Base-by-base conservation (phyloP, 1,284 basidiomycete species). In the Ustilago shanxiensis region DNA sequence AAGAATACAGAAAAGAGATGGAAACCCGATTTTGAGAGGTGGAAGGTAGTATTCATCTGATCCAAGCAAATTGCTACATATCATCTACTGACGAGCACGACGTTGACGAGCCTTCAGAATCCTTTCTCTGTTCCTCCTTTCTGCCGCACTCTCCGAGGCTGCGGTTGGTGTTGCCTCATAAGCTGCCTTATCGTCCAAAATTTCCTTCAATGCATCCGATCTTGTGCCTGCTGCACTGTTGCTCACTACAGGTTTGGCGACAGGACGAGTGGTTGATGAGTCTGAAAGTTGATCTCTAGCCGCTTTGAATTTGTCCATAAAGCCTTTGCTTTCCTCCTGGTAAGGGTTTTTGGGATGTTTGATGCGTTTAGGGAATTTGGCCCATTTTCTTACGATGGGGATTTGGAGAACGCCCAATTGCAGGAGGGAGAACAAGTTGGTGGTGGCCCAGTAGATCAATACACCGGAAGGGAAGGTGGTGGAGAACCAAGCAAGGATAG, bases 401-500 rank as follows among this genome's bases (percentile, higher is more conserved):
- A 73, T 67, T 33, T 82, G 80, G 2, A 85, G 49, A 5, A 74
- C 57, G 3, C 78, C 60, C 18, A 89, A 88, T 85, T 90, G 89
- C 5, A 87, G 44, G n/a, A 89, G 83, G n/a, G 89, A 89, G 77
- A 88, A 87, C 44, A 85, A 72, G 81, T 89, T 89, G 63, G 89
- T 88, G 33, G 88, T 88, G 7, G 88, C 80, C 79, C 93, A 88
- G 77, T 91, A 90, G 7, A 93, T 84, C 69, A 91, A 87, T 16
- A 93, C 88, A 44, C 90, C 92, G 90, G 92, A 66, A 18, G 49
- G 51, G 62, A 88, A 86, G 51, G 82, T 79, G 22, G 86, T 85
- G 51, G 94, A 90, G 81, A 94, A 88, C 72, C 88, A 90, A 33
- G 93, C 86, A 31, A 90, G 88, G 24, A 88, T 77, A 39, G 93